Conservation (phyloP, 2,329 filamentous ascomycete genomes). For the Ophiostoma tasmaniense region DNA sequence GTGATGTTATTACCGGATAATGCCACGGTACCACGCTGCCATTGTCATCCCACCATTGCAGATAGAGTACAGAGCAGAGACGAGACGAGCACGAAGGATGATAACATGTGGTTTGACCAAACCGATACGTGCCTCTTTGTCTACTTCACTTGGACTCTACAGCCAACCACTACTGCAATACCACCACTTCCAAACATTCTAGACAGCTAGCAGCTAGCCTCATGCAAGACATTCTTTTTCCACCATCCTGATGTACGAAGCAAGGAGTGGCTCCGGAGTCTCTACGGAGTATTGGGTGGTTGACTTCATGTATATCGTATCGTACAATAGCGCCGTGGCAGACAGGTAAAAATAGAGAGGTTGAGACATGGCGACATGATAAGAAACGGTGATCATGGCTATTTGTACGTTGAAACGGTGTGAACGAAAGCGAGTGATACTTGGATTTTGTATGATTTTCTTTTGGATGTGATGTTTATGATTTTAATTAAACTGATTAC, state of each 20-base stretch:
- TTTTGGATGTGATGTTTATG: not conserved
- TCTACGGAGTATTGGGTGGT: not conserved
- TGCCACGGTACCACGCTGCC: not conserved
- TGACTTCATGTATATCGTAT: not conserved
- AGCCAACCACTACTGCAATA: not conserved
- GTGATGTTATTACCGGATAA: not conserved
- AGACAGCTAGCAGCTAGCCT: not conserved
- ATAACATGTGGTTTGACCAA: not conserved
- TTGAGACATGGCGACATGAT: not conserved
- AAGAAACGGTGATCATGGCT: not conserved
- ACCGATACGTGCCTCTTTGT: not conserved
- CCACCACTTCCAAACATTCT: not conserved
- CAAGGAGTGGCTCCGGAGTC: not conserved
- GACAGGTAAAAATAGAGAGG: not conserved
- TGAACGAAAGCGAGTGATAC: not conserved
- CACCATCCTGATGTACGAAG: not conserved
- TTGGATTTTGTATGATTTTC: not conserved
- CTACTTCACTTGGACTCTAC: not conserved
- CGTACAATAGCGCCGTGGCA: not conserved
- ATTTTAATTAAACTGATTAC: not conserved
- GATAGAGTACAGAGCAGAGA: not conserved
- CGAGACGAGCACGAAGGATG: not conserved
- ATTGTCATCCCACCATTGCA: not conserved
- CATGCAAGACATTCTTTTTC: slow-evolving; percentile 6
- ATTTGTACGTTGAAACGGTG: not conserved